These are phyloP conservation scores for Auricularia sp. DNA, from an alignment of 768 basidiomycete species.

Conservation along the genomic window DNA sequence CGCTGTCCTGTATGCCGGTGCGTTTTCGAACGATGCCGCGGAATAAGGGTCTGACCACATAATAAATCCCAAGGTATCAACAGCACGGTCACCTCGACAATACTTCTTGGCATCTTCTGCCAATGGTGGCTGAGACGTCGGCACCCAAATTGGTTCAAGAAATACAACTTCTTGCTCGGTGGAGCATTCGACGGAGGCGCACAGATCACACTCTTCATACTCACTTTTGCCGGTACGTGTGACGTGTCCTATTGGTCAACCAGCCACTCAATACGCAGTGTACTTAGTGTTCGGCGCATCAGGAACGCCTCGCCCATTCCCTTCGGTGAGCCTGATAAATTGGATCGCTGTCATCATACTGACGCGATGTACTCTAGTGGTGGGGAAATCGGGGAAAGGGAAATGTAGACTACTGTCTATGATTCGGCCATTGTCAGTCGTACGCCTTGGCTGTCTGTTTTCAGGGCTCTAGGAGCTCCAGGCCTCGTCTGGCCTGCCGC, in stretches of 20 bases:
- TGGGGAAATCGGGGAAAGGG: neutral
- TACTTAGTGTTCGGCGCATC: slow-evolving; percentile 43
- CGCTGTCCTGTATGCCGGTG: neutral
- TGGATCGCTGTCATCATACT: neutral
- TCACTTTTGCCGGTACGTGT: slow-evolving; percentile 37
- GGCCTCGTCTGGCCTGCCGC: too few relatives aligned
- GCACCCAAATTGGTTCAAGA: slow-evolving; percentile 53
- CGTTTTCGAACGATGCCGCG: neutral
- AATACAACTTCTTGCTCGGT: slow-evolving; percentile 57
- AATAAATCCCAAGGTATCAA: neutral
- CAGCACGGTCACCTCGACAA: slow-evolving; percentile 6
- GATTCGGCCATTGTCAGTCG: neutral
- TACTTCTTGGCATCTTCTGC: slow-evolving; percentile 45
- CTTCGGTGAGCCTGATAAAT: slow-evolving; percentile 13
- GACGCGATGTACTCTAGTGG: neutral
- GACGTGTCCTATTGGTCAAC: too few relatives aligned
- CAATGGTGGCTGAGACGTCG: slow-evolving; percentile 48
- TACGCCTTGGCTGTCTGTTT: neutral
- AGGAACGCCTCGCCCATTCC: slow-evolving; percentile 40
- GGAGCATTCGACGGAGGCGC: slow-evolving; percentile 58
- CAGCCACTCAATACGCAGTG: too few relatives aligned
- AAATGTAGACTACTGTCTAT: neutral
- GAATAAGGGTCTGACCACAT: neutral
- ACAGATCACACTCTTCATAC: slow-evolving; percentile 53
- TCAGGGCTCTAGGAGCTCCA: too few relatives aligned